These are phyloP conservation scores for Pestalotiopsis fici DNA, from an alignment of 2,329 filamentous ascomycete genomes.

Conservation along the genomic window DNA sequence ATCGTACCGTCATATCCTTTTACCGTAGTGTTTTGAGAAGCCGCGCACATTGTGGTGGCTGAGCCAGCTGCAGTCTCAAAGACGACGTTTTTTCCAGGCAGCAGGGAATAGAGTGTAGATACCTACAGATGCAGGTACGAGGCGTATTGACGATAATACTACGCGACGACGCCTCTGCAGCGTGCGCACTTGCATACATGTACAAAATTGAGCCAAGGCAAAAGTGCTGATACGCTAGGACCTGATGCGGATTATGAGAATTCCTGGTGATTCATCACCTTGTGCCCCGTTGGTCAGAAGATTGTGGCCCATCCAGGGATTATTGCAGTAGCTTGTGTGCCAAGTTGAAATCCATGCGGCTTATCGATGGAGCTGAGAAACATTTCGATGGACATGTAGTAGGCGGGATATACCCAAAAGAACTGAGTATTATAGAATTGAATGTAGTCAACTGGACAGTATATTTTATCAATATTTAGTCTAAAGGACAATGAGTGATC, in stretches of 20 bases:
- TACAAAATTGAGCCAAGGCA: neutral
- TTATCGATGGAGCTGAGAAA: neutral
- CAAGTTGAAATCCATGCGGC: neutral
- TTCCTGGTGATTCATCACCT: constrained; percentile 1
- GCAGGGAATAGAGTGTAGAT: neutral
- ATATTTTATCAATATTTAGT: too few relatives aligned
- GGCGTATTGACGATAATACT: neutral
- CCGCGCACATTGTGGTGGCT: neutral
- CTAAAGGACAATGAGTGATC: too few relatives aligned
- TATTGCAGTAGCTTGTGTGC: neutral
- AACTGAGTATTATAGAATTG: too few relatives aligned
- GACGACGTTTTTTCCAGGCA: neutral
- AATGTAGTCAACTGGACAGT: too few relatives aligned
- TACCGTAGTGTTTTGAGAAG: too few relatives aligned
- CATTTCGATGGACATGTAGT: neutral
- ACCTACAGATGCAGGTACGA: neutral
- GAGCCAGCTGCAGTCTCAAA: neutral
- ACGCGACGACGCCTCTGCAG: too few relatives aligned
- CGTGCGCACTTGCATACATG: too few relatives aligned
- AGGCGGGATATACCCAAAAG: neutral
- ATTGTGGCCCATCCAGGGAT: neutral
- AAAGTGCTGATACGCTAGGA: neutral
- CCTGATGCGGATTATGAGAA: neutral
- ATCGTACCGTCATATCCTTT: too few relatives aligned
- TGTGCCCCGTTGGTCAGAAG: neutral